phyloP scores from a whole-genome alignment of 2,329 filamentous ascomycete species.

The Aspergillus sp. region DNA sequence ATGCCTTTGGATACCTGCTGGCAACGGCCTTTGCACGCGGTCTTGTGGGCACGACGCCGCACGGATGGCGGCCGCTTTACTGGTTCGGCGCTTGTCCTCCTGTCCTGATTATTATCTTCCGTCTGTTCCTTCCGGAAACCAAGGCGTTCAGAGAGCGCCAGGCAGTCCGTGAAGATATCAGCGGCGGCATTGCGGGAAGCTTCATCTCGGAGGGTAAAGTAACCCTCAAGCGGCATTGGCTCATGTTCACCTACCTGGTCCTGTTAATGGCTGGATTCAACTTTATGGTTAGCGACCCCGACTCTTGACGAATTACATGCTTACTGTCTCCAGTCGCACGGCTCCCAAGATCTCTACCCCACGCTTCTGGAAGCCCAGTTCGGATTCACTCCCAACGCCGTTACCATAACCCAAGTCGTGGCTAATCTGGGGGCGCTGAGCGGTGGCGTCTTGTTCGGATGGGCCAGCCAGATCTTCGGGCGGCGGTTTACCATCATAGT shows the following conservation, averaged over 20 bases:
- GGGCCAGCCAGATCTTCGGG: slow-evolving; percentile 59
- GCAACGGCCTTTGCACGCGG: slow-evolving; percentile 46
- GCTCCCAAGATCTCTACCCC: slow-evolving; percentile 57
- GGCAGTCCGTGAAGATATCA: slow-evolving; percentile 49
- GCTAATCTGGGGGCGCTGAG: slow-evolving; percentile 62
- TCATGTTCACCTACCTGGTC: slow-evolving; percentile 70
- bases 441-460: slow-evolving; percentile 59
- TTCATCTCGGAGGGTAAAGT: slow-evolving; percentile 71
- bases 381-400: slow-evolving; percentile 45
- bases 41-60: slow-evolving; percentile 57
- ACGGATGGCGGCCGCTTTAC: slow-evolving; percentile 76
- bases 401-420: slow-evolving; percentile 63
- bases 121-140: slow-evolving; percentile 71
- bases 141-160: slow-evolving; percentile 59
- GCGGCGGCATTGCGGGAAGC: slow-evolving; percentile 51
- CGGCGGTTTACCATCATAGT: slow-evolving; percentile 59
- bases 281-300: slow-evolving; percentile 70
- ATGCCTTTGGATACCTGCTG: slow-evolving; percentile 56
- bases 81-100: slow-evolving; percentile 84
- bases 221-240: slow-evolving; percentile 69
- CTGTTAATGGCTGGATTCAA: slow-evolving; percentile 86
- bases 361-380: slow-evolving; percentile 52
- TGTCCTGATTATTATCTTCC: slow-evolving; percentile 68
- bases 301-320: too few relatives aligned
- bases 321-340: slow-evolving; percentile 60